Evolutionary conservation across 2,329 filamentous ascomycete species (phyloP), one percentile per base, ranked within the genome.

Genomic region (Epichloe elymi): DNA sequence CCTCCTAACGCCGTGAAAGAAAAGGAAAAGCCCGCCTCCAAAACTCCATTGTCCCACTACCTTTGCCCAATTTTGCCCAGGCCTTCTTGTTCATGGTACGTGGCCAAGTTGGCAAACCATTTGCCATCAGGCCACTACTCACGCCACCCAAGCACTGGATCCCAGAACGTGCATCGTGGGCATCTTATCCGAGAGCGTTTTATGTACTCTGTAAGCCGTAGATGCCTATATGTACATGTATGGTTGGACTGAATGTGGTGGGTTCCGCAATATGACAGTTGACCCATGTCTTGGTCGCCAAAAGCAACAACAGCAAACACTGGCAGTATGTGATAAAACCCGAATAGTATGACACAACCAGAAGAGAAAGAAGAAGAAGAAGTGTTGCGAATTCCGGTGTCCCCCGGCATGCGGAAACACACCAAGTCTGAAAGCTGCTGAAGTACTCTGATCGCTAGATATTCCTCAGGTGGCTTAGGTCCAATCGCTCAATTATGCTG

Each of bases 401-500:
- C 26, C 11, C 10, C 26, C 26, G 26, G 26, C n/a, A 12, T 37
- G 11, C 10, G 2, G 26, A 17, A 46, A 14, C 33, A 38, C 35
- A 20, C 45, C 45, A 38, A 23, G 35, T 46, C 23, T 12, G 15
- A 33, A 10, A 15, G 26, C 37, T 33, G 23, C 11, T 19, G 15
- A 23, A 19, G 12, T 20, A 2, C 23, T 20, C 10, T 17, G 17
- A 33, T 12, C 17, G 37, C 4, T 5, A 23, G 40, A 42, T 17
- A 23, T 6, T 26, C 42, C 33, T 33, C 26, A 35, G n/a, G 26
- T 12, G 19, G 46, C 15, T 8, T n/a, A 14, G 1, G 5, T 17
- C 2, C 15, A n/a, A 20, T 17, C 11, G 40, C 20, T 17, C n/a
- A 12, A 41, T 56, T 63, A 76, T 51, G 72, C 75, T 48, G 71